These are phyloP conservation scores for Lepiota venenata DNA, from an alignment of 768 basidiomycete genomes.

Conservation along the genomic window DNA sequence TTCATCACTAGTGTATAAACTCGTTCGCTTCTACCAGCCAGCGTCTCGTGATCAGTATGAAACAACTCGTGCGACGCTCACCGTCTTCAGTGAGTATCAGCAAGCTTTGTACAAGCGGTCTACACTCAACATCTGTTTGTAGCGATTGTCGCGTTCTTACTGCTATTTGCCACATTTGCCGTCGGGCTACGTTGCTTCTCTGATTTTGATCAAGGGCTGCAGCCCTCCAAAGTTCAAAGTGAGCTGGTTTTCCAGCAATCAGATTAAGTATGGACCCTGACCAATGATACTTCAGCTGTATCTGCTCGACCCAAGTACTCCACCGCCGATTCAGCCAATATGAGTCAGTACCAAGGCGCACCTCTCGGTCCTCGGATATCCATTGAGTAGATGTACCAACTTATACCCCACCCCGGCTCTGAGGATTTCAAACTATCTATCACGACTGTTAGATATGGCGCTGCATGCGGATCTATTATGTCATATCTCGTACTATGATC, in stretches of 20 bases:
- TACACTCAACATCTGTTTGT: neutral
- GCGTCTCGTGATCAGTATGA: conserved; percentile 48
- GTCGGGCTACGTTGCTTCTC: conserved; percentile 77
- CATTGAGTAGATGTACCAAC: conserved; percentile 51
- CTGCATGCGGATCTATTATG: neutral
- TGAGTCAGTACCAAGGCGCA: conserved; percentile 46
- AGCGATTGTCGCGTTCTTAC: conserved; percentile 77
- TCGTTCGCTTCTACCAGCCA: conserved; percentile 80
- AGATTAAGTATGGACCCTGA: conserved; percentile 19
- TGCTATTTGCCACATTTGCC: conserved; percentile 70
- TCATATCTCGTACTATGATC: neutral
- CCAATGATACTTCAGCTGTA: conserved; percentile 37
- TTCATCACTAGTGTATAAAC: conserved; percentile 62
- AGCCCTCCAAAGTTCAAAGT: conserved; percentile 72
- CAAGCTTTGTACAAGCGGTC: too few relatives aligned
- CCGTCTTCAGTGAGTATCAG: conserved; percentile 63
- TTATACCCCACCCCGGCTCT: neutral
- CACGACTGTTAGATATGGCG: neutral
- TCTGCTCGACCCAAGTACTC: conserved; percentile 42
- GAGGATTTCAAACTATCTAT: neutral
- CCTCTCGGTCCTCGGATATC: conserved; percentile 65
- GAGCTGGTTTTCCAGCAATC: conserved; percentile 32
- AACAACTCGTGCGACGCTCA: conserved; percentile 77
- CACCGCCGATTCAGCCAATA: conserved; percentile 37
- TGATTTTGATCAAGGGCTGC: conserved; percentile 82